Base-by-base conservation (phyloP, 176 grass and related monocot genomes). In the Aegilops tauschii region DNA sequence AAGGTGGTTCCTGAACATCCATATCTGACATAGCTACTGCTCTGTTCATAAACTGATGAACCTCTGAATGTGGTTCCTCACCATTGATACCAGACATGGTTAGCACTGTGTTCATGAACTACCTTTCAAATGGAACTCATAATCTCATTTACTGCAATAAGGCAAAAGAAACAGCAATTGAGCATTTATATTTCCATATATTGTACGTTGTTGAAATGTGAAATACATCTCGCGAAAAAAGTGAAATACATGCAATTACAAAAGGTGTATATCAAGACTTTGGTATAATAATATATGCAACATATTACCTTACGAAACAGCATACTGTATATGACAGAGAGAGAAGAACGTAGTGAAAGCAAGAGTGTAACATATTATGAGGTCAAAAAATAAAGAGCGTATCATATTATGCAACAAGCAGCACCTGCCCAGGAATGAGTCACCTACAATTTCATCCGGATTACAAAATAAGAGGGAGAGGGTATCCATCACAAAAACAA, bases 11-110 rank as follows among this genome's bases (percentile, higher is more conserved):
- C 68, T 82, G 28, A 52, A 14, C 72, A 86, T 70, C 27, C 8
- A 40, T 49, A 63, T 11, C 5, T 63, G 80, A 71, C 71, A 86
- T 77, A 23, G 29, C 79, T 78, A 68, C 1, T 82, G 64, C 10
- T 70, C 37, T 78, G 29, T 23, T 61, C 71, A 77, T 77, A 62
- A 63, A 68, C 50, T 77, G 61, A 9, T 8, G 17, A 59, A 75
- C 68, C 28, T 86, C 83, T 70, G 63, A 20, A 47, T 39, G 62
- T 29, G 63, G 71, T 31, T 62, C 42, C 70, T 90, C 50, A 37
- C 7, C 80, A 80, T 67, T 23, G 17, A 37, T 45, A 36, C n/a
- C 5, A 49, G 77, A 76, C 75, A 87, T 73, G 34, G 27, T 76
- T 84, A 58, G 6, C 68, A 28, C 23, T 61, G 35, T 80, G 45